These are phyloP conservation scores for Penicillium concentricum DNA, from an alignment of 2,329 filamentous ascomycete species.

Conservation along the genomic window DNA sequence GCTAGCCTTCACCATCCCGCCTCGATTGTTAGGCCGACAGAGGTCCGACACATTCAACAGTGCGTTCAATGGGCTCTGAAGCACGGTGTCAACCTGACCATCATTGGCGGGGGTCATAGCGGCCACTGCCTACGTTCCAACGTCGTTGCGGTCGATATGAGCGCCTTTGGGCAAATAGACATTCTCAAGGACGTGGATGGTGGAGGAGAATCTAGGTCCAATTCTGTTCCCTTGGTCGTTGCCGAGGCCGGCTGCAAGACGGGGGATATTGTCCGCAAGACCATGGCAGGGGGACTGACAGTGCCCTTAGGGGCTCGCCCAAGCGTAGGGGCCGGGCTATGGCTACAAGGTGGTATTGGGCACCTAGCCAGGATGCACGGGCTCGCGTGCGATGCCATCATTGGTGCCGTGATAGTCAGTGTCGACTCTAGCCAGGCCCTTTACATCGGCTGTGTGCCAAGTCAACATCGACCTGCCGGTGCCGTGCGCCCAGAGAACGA, in stretches of 20 bases:
- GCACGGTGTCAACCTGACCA: slow-evolving; percentile 46
- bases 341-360: slow-evolving; percentile 65
- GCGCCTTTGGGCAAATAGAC: slow-evolving; percentile 53
- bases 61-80: slow-evolving; percentile 59
- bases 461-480: slow-evolving; percentile 41
- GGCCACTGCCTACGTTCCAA: slow-evolving; percentile 56
- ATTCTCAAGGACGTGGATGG: background rate
- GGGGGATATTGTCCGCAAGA: slow-evolving; percentile 52
- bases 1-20: slow-evolving; percentile 49
- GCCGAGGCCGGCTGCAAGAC: slow-evolving; percentile 58
- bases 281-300: slow-evolving; percentile 51
- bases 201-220: background rate
- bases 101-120: slow-evolving; percentile 61
- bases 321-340: slow-evolving; percentile 62
- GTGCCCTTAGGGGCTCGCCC: slow-evolving; percentile 62
- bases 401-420: slow-evolving; percentile 46
- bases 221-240: slow-evolving; percentile 44
- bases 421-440: slow-evolving; percentile 34
- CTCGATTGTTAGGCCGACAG: slow-evolving; percentile 47
- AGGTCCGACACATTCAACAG: slow-evolving; percentile 51
- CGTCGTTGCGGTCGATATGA: slow-evolving; percentile 60
- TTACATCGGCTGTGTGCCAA: slow-evolving; percentile 52
- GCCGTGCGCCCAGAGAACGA: slow-evolving; percentile 50
- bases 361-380: slow-evolving; percentile 57
- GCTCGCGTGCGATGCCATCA: slow-evolving; percentile 59